phyloP scores from a whole-genome alignment of 2,329 filamentous ascomycete species.

The Hymenotorrendiella dingleyae region DNA sequence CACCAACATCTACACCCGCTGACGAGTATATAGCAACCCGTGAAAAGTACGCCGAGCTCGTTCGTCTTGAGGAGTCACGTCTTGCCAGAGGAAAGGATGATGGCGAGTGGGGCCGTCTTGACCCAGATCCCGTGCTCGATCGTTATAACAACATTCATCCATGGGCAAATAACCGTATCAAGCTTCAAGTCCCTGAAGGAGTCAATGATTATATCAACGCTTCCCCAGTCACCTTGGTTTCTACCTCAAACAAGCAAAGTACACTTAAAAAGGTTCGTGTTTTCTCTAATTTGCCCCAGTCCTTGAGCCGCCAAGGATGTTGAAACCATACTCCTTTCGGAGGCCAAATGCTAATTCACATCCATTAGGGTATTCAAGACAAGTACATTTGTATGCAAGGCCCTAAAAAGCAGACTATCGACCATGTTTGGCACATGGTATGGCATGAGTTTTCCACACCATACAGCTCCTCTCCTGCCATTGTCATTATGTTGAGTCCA shows the following conservation, averaged over 20 bases:
- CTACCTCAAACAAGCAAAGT: slow-evolving; percentile 28
- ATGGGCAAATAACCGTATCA: slow-evolving; percentile 80
- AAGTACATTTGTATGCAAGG: slow-evolving; percentile 92
- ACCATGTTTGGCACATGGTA: slow-evolving; percentile 94
- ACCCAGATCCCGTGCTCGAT: slow-evolving; percentile 59
- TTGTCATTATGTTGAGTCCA: slow-evolving; percentile 92
- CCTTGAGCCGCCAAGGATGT: no score
- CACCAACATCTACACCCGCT: slow-evolving; percentile 4
- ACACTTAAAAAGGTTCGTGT: slow-evolving; percentile 18
- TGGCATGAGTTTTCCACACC: slow-evolving; percentile 56
- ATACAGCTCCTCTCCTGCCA: slow-evolving; percentile 57
- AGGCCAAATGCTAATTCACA: no score
- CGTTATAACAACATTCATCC: slow-evolving; percentile 87
- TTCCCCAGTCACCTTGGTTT: slow-evolving; percentile 50
- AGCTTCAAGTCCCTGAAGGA: slow-evolving; percentile 68
- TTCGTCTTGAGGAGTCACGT: slow-evolving; percentile 44
- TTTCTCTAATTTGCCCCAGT: no score
- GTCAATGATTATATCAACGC: slow-evolving; percentile 78
- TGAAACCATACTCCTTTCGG: no score
- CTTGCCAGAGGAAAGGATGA: slow-evolving; percentile 29
- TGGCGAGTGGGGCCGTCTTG: slow-evolving; percentile 50
- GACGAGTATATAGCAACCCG: slow-evolving; percentile 43
- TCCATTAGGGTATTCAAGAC: slow-evolving; percentile 26
- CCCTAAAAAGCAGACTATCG: slow-evolving; percentile 68
- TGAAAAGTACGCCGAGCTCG: slow-evolving; percentile 56